A percentile compares a stretch with the other conserved stretches of the same genome.
These are phyloP conservation scores for Logfia minima DNA, from an alignment of 129 eudicot species.

Conservation along the genomic window DNA sequence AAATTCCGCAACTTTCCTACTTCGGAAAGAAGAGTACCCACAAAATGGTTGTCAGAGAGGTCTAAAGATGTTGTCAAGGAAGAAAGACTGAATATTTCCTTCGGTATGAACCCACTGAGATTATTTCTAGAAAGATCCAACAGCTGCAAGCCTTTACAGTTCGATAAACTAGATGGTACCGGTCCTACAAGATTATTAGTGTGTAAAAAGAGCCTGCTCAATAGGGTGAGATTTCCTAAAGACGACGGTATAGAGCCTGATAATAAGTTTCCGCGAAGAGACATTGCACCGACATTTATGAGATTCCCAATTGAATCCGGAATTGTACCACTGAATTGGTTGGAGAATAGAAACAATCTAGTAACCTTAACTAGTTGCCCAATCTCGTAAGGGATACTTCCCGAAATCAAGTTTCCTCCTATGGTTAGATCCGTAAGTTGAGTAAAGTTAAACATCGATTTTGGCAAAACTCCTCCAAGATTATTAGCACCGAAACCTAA, in stretches of 20 bases:
- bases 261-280: background rate
- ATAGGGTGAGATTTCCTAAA: conserved; percentile 1
- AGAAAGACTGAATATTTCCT: background rate
- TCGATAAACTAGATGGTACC: background rate
- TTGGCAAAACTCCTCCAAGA: conserved; percentile 10
- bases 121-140: background rate
- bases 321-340: conserved; percentile 2
- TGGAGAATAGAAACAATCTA: conserved; percentile 1
- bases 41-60: conserved; percentile 11
- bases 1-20: background rate
- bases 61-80: conserved; percentile 6
- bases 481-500: conserved; percentile 10
- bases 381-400: conserved; percentile 6
- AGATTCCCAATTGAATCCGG: conserved; percentile 9
- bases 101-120: background rate
- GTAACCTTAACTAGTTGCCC: background rate
- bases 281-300: conserved; percentile 1
- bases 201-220: conserved; percentile 3
- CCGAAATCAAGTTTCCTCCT: conserved; percentile 11
- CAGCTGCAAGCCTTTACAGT: conserved; percentile 1
- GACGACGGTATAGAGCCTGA: conserved; percentile 7
- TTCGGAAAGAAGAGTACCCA: conserved; percentile 6
- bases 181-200: background rate
- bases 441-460: conserved; percentile 1
- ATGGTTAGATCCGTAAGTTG: background rate